Base-by-base conservation (phyloP, 768 basidiomycete genomes). In the Rickenella mellea region DNA sequence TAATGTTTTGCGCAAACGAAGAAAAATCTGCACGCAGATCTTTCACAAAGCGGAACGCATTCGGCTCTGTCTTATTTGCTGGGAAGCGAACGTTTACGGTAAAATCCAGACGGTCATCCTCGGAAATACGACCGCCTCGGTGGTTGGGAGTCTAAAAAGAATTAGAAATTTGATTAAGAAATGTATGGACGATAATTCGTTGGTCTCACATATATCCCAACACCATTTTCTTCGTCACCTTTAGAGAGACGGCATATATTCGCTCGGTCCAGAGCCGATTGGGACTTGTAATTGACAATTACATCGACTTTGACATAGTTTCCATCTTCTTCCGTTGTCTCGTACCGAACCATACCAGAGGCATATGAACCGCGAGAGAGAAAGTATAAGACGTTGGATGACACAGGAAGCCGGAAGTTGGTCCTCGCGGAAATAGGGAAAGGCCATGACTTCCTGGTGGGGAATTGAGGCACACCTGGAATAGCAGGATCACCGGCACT, bases 1-100 rank as follows among this genome's bases (percentile, higher is more conserved):
- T 58, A 3, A 78, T 41, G 9, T 47, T 44, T 17, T 75, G 67
- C 27, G 33, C 41, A 31, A 66, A 70, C 44, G 64, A 63, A 11
- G 59, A 61, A 27, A 73, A 42, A 27, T 62, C 53, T 4, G 73
- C 74, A 43, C 65, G 60, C 21, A 78, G 62, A 4, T 50, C 52
- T 40, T 69, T 65, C 48, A 79, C 62, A 2, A 48, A 40, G 5
- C 64, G 50, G 20, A 58, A 51, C 6, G 37, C 31, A n/a, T n/a
- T n/a, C n/a, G n/a, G n/a, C n/a, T n/a, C n/a, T n/a, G n/a, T n/a
- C n/a, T n/a, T n/a, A n/a, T n/a, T n/a, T n/a, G n/a, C n/a, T n/a
- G n/a, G n/a, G n/a, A n/a, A n/a, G n/a, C n/a, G n/a, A n/a, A n/a
- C n/a, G n/a, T n/a, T n/a, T n/a, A n/a, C n/a, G n/a, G n/a, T n/a